Conservation (phyloP, 2,329 filamentous ascomycete genomes). For the Malbranchea zuffiana region DNA sequence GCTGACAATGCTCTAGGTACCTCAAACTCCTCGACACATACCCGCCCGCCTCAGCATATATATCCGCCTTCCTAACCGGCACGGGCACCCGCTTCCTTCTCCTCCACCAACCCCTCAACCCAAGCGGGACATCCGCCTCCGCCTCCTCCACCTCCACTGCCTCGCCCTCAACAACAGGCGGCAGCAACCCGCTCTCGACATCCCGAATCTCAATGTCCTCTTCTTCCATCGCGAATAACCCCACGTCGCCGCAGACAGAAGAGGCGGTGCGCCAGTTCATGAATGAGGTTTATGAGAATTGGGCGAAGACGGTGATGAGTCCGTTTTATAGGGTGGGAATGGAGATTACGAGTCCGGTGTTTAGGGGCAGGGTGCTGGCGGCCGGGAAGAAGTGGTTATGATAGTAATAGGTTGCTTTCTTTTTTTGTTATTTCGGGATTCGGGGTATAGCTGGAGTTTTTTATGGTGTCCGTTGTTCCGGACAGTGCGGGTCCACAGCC, state of each 20-base stretch:
- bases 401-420: conserved; percentile 15
- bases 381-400: conserved; percentile 88
- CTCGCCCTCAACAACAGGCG: conserved; percentile 21
- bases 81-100: conserved; percentile 90
- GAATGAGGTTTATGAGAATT: conserved; percentile 87
- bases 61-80: conserved; percentile 87
- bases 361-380: conserved; percentile 67
- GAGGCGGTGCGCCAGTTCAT: conserved; percentile 95
- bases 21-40: conserved; percentile 95
- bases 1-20: conserved; percentile 49
- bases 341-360: conserved; percentile 76
- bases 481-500: no score
- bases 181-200: conserved; percentile 13
- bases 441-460: no score
- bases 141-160: conserved; percentile 23
- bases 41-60: conserved; percentile 70
- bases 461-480: no score
- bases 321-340: conserved; percentile 85
- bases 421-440: not conserved
- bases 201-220: conserved; percentile 42
- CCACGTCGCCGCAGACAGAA: conserved; percentile 79
- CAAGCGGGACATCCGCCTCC: conserved; percentile 34
- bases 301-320: conserved; percentile 94
- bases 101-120: conserved; percentile 64
- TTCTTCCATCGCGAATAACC: conserved; percentile 70